phyloP scores from a whole-genome alignment of 2,329 filamentous ascomycete species.

The Pseudogymnoascus verrucosus region DNA sequence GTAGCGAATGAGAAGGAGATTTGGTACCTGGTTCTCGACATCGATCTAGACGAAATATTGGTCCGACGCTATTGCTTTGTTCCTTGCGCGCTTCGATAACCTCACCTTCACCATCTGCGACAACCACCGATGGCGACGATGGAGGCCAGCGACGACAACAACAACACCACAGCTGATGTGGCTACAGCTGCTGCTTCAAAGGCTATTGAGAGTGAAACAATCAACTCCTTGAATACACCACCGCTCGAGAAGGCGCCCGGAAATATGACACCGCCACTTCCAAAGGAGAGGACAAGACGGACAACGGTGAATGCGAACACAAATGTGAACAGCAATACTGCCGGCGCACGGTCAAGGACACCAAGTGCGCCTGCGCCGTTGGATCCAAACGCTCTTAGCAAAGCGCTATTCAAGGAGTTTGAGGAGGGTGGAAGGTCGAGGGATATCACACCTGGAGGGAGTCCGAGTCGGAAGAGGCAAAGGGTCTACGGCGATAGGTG shows the following conservation, averaged over 20 bases:
- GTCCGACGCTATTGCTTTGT: background rate
- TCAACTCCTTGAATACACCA: background rate
- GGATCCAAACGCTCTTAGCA: constrained; percentile 50
- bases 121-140: background rate
- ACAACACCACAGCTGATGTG: background rate
- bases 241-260: background rate
- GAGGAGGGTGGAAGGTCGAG: constrained; percentile 50
- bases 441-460: constrained; percentile 55
- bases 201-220: background rate
- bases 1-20: background rate
- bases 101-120: background rate
- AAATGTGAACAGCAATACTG: background rate
- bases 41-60: constrained; percentile 2
- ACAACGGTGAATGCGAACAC: constrained; percentile 5
- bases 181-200: background rate
- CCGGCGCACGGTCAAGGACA: background rate
- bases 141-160: background rate
- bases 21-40: background rate
- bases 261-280: constrained; percentile 2
- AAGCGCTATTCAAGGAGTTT: constrained; percentile 49
- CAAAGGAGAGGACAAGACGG: background rate
- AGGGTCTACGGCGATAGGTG: constrained; percentile 53
- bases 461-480: constrained; percentile 61
- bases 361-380: constrained; percentile 11
- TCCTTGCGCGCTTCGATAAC: background rate